Evolutionary conservation across 306 rosid genomes (phyloP), one percentile per base, ranked within the genome.

Genomic region (Quercus robur): DNA sequence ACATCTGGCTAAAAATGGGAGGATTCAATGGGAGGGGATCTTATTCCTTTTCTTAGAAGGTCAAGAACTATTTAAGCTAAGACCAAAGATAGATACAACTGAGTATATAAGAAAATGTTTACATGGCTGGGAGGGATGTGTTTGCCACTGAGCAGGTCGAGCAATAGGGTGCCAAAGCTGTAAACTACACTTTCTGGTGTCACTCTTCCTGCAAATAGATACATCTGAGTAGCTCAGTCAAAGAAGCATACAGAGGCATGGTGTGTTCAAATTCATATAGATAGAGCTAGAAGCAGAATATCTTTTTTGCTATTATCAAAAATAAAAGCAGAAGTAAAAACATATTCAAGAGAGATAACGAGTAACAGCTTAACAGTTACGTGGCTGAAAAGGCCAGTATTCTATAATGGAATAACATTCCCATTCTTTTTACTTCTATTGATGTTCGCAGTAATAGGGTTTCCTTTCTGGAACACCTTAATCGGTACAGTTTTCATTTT

Each of bases 111-210:
- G 56, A 71, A 75, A 74, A 64, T 55, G 64, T 61, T 55, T 90
- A 94, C 98, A 86, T 91, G 98, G 84, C 97, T 91, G 0, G 97
- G 98, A 28, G 98, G 98, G 38, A 94, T 94, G 84, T 94, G 98
- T 83, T 94, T 94, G 82, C 98, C 98, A 77, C 98, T 94, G 78
- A 94, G 87, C 75, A 94, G 97, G 89, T 91, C 98, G 3, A 94
- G 98, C 90, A 91, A 81, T 33, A 94, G 88, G 74, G 98, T 94
- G 51, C 98, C 98, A 73, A 94, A 94, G 88, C 94, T 94, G 86
- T 90, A 91, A 67, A 94, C 84, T 76, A 94, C 97, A 85, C 98
- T 94, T 83, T 94, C 98, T 77, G 90, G 74, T 33, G 87, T 90
- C 84, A 94, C 86, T 81, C 98, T 90, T 84, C 98, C 98, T 94